A percentile compares a stretch with the other conserved stretches of the same genome.
Evolutionary conservation across 306 rosid genomes (phyloP).

Genomic region (Mucuna pruriens): DNA sequence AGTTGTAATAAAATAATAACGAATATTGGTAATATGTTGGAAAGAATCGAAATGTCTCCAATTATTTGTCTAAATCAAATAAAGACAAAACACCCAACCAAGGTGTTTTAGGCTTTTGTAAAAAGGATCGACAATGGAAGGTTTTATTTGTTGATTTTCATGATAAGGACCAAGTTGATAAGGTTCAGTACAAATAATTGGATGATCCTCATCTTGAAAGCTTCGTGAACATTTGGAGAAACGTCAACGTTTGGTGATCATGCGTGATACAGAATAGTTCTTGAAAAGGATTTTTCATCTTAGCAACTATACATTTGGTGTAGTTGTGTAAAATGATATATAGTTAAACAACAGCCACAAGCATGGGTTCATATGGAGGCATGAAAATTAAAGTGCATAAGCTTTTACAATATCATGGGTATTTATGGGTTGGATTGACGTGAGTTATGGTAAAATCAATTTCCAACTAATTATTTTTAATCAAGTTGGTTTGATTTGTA

Average conservation of each 20-base stretch:
- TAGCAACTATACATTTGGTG: not conserved
- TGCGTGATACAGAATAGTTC: not conserved
- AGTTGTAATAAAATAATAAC: too few species aligned
- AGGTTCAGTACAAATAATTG: not conserved
- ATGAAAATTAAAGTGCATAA: not conserved
- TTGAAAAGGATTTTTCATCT: not conserved
- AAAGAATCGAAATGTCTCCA: not conserved
- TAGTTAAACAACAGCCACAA: not conserved
- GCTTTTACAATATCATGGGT: too few species aligned
- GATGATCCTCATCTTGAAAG: constrained; percentile 26
- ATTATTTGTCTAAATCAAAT: not conserved
- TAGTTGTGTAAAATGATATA: not conserved
- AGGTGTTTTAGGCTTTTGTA: not conserved
- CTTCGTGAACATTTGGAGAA: not conserved
- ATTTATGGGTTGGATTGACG: too few species aligned
- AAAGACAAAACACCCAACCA: not conserved
- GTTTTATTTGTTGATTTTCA: not conserved
- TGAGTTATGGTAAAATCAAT: too few species aligned
- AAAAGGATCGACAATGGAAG: not conserved
- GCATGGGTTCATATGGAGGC: not conserved
- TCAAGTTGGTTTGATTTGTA: too few species aligned
- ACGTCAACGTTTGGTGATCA: not conserved
- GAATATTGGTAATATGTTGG: not conserved
- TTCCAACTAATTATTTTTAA: too few species aligned
- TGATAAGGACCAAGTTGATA: constrained; percentile 21